These are phyloP conservation scores for Salix udensis DNA, from an alignment of 345 rosid genomes.

Conservation along the genomic window DNA sequence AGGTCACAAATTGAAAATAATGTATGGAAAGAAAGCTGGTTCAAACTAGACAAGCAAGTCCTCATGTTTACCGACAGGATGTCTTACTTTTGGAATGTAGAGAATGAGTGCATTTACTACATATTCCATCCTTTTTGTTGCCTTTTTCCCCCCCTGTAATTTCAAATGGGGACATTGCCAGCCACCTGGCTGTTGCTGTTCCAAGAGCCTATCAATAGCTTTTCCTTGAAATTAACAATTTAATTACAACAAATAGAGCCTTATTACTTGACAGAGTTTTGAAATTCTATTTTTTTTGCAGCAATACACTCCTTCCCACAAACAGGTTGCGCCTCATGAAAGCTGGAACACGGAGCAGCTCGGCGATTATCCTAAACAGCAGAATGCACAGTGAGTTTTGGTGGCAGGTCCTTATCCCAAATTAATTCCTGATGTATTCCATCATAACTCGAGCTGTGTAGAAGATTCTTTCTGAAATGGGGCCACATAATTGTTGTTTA, in stretches of 20 bases:
- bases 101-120: background rate
- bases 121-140: background rate
- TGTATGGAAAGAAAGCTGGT: background rate
- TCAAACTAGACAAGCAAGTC: background rate
- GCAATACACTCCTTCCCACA: conserved; percentile 68
- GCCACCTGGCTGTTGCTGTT: background rate
- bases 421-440: conserved; percentile 31
- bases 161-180: background rate
- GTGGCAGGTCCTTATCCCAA: conserved; percentile 23
- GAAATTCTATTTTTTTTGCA: conserved; percentile 30
- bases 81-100: background rate
- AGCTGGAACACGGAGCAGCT: conserved; percentile 84
- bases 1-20: background rate
- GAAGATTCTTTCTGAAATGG: conserved; percentile 23
- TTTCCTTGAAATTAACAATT: background rate
- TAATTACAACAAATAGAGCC: background rate
- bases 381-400: conserved; percentile 30
- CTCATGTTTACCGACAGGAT: background rate
- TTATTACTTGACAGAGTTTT: background rate
- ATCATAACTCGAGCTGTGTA: conserved; percentile 24
- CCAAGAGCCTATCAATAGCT: no score
- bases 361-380: conserved; percentile 48
- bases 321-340: conserved; percentile 76
- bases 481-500: conserved; percentile 22
- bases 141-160: background rate